These are phyloP conservation scores for Verticillium isaacii DNA, from an alignment of 2,329 filamentous ascomycete genomes.

Conservation along the genomic window DNA sequence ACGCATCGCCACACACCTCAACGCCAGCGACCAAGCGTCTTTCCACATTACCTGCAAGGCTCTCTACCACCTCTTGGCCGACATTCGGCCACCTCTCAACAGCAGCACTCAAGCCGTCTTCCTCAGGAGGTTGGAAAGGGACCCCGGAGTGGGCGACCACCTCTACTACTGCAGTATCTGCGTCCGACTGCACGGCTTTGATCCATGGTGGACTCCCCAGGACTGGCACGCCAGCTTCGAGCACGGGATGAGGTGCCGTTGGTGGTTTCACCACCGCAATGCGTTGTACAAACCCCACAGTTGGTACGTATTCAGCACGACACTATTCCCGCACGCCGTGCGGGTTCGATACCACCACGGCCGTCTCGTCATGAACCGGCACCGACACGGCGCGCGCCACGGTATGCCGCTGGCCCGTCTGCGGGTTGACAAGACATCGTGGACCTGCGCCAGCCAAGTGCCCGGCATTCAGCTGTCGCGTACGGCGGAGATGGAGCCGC, in stretches of 20 bases:
- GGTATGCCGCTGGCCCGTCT: neutral
- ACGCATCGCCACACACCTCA: neutral
- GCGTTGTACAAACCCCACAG: neutral
- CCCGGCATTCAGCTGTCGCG: neutral
- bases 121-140: neutral
- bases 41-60: neutral
- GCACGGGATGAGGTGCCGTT: neutral
- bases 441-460: neutral
- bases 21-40: neutral
- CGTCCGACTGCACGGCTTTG: neutral
- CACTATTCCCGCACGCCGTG: neutral
- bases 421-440: neutral
- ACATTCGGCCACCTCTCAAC: neutral
- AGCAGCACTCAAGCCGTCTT: neutral
- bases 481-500: neutral
- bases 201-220: neutral
- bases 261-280: neutral
- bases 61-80: neutral
- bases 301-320: neutral
- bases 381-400: neutral
- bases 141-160: neutral
- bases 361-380: neutral
- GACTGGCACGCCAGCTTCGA: neutral
- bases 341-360: neutral
- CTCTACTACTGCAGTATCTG: neutral